Evolutionary conservation across 768 basidiomycete genomes (phyloP), one percentile per base, ranked within the genome.

Genomic region (Lentinula raphanica): DNA sequence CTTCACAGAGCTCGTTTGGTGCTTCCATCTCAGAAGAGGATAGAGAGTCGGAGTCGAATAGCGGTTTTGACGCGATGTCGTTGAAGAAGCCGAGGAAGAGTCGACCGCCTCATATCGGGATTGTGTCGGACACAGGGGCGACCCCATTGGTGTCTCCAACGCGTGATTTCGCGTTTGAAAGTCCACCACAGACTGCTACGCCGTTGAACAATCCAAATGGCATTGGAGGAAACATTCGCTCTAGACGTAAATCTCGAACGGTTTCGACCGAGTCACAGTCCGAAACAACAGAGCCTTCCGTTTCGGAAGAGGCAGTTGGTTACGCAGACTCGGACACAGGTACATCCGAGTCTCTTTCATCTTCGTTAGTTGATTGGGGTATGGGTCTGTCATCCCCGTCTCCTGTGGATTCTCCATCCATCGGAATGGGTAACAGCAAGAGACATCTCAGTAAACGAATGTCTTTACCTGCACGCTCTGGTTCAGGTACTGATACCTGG

Each of bases 81-180:
- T 66, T 38, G 40, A 59, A 44, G 42, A 63, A 56, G 28, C 63
- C 64, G n/a, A 58, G 61, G n/a, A 66, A 64, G 3, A 63, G 66
- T 6, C 63, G 61, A 44, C 62, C 57, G 40, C 55, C 58, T 3
- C 66, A 66, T 46, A 69, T 76, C 40, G 69, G 77, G 32, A 76
- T 80, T 59, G 75, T 79, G 6, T 68, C 73, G 27, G 76, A 82
- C 66, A 78, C 79, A n/a, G 79, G 78, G 31, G 77, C 77, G 39
- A 79, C 77, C 25, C 79, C 74, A 8, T 76, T 71, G 15, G 73
- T 79, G 72, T 78, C 76, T 62, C 79, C 80, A 2, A 80, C 79
- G 58, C 77, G 77, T 25, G 74, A 71, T 32, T 83, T 78, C 58
- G 63, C 56, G 23, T 57, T 57, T 27, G 56, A 49, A 17, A 35